These are phyloP conservation scores for Populus tomentosa DNA, from an alignment of 441 rosid species.

Conservation along the genomic window DNA sequence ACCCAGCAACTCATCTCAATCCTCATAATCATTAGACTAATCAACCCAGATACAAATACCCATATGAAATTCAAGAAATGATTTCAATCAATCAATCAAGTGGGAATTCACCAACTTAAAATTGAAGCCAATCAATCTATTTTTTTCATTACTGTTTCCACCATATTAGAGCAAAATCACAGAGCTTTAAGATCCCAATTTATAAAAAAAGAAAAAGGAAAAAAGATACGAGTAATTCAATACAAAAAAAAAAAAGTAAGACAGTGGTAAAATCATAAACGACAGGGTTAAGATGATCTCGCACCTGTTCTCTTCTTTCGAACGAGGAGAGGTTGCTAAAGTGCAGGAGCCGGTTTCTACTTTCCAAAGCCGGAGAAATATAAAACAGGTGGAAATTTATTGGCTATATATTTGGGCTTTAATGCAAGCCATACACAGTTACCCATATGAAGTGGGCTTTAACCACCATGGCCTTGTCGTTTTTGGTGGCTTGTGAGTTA, in stretches of 20 bases:
- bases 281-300: neutral
- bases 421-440: neutral
- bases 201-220: no score
- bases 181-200: neutral
- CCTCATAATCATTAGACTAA: neutral
- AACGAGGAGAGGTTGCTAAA: neutral
- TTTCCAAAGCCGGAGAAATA: neutral
- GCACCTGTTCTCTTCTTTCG: neutral
- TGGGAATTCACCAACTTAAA: neutral
- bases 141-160: neutral
- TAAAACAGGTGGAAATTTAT: neutral
- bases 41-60: neutral
- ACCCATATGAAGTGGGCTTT: neutral
- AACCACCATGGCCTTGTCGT: neutral
- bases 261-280: neutral
- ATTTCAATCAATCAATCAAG: neutral
- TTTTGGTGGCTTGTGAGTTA: neutral
- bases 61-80: neutral
- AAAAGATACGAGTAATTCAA: neutral
- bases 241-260: neutral
- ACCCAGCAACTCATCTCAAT: neutral
- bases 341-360: neutral
- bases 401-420: neutral
- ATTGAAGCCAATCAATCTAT: neutral
- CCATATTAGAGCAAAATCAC: neutral